Conservation (phyloP, 345 rosid species). For the Arabis alpina region DNA sequence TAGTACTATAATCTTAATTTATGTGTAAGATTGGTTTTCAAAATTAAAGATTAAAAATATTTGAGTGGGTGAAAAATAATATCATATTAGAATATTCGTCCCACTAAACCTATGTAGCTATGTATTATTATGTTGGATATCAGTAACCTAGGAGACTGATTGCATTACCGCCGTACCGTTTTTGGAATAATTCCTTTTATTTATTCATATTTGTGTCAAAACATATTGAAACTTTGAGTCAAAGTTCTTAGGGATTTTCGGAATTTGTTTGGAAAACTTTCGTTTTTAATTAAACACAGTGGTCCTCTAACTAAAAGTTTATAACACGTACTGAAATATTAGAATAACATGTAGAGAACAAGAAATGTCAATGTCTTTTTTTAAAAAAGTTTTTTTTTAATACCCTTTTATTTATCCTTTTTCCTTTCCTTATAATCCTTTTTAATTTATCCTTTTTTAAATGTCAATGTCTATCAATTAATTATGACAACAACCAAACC, state of each 20-base stretch:
- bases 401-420: too few relatives aligned
- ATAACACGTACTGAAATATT: background rate
- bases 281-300: background rate
- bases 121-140: background rate
- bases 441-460: too few relatives aligned
- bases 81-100: background rate
- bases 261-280: background rate
- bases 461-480: conserved; percentile 19
- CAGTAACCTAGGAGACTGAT: background rate
- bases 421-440: too few relatives aligned
- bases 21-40: too few relatives aligned
- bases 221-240: background rate
- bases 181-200: background rate
- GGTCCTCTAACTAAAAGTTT: background rate
- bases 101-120: conserved; percentile 6
- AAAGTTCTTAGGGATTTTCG: conserved; percentile 1
- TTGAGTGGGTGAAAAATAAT: background rate
- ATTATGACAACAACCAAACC: conserved; percentile 25
- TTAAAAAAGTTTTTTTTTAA: too few relatives aligned
- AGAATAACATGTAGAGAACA: background rate
- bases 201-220: background rate
- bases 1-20: too few relatives aligned
- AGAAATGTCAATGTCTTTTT: background rate
- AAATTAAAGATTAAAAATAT: background rate
- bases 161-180: background rate